Base-by-base conservation (phyloP, 176 grass and related monocot species). In the Secale cereale region DNA sequence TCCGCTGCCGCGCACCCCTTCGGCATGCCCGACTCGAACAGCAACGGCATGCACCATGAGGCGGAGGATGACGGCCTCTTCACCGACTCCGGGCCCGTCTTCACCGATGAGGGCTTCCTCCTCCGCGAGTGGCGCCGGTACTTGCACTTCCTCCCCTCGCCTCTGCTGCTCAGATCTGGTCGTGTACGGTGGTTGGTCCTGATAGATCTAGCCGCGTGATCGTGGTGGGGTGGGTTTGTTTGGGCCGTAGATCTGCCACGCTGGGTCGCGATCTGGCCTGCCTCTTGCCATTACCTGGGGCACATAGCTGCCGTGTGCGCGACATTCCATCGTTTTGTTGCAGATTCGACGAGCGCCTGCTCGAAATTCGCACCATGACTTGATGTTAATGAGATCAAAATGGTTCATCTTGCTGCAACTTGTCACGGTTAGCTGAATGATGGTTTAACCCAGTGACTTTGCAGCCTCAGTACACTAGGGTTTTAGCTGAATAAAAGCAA, bases 41-140 rank as follows among this genome's bases (percentile, higher is more conserved):
- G 85, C 35, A 74, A 74, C 71, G 80, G 45, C 69, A 36, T 70
- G 35, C 68, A 70, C 33, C 80, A 87, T 62, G 71, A 87, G 31
- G n/a, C n/a, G n/a, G 70, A 85, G 2, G 69, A 82, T 0, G 68
- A 74, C 0, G 69, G 79, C 35, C 87, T 79, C 59, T 94, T 97
- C 78, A 45, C 72, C 61, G 76, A 71, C 32, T 59, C 88, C 15
- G 93, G 86, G 6, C 93, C 96, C 74, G 27, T 92, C 30, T 90
- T 98, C 26, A 93, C 93, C 22, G 93, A 95, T 0, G 93, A 98
- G 74, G 96, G 96, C 20, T 91, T 94, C 86, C 30, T 95, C 63
- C 91, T 95, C 65, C 91, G 93, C 77, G 96, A 98, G 78, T 98
- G 96, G 96, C 93, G 95, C 64, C 91, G 92, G 95, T 94, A 65